Evolutionary conservation across 2,329 filamentous ascomycete genomes (phyloP).

Genomic region (Colletotrichum plurivorum): DNA sequence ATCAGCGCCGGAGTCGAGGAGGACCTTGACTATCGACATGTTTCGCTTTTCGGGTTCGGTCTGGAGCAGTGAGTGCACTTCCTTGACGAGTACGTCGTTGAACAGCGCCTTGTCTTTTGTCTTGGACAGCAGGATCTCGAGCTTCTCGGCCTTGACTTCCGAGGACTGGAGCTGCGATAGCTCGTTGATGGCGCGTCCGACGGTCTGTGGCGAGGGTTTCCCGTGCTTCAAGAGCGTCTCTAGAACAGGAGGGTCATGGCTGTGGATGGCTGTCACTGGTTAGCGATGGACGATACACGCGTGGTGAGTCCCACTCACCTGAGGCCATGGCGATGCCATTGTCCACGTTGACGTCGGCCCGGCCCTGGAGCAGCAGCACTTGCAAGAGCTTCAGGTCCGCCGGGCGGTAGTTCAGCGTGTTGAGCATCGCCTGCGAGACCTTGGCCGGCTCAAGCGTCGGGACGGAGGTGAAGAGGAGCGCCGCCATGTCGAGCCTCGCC

Average conservation of each 20-base stretch:
- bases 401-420: slow-evolving; percentile 58
- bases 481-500: slow-evolving; percentile 62
- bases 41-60: slow-evolving; percentile 54
- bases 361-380: slow-evolving; percentile 64
- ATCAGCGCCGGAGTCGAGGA: slow-evolving; percentile 67
- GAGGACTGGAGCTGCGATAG: slow-evolving; percentile 60
- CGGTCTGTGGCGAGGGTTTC: slow-evolving; percentile 58
- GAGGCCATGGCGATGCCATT: slow-evolving; percentile 58
- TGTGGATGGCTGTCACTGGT: slow-evolving; percentile 52
- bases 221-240: slow-evolving; percentile 63
- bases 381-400: slow-evolving; percentile 65
- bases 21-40: slow-evolving; percentile 59
- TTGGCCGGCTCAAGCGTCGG: slow-evolving; percentile 58
- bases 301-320: slow-evolving; percentile 50
- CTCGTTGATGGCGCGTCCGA: slow-evolving; percentile 59
- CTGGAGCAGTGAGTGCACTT: slow-evolving; percentile 63
- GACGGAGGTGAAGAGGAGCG: slow-evolving; percentile 61
- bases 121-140: slow-evolving; percentile 61
- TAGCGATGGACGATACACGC: background rate
- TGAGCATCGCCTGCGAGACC: slow-evolving; percentile 59
- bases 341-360: slow-evolving; percentile 66
- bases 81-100: slow-evolving; percentile 62
- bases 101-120: slow-evolving; percentile 60
- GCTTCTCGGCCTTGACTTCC: slow-evolving; percentile 63
- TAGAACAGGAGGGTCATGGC: slow-evolving; percentile 63